Percentiles rank a stretch among this genome's conserved stretches.
Evolutionary conservation across 306 rosid genomes (phyloP).

Genomic region (Mimosa bimucronata): DNA sequence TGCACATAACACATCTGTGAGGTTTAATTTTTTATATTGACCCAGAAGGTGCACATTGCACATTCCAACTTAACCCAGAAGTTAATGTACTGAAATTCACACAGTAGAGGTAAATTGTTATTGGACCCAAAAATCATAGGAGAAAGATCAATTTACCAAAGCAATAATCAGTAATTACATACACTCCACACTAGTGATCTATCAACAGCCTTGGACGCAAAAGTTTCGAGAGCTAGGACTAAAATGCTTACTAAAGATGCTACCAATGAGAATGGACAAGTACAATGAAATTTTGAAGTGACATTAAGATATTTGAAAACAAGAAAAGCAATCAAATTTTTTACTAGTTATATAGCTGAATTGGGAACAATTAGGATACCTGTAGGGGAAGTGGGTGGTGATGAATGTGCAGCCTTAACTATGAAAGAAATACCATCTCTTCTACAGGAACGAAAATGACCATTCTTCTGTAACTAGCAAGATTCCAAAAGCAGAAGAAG

Average conservation of each 20-base stretch:
- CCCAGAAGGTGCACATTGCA: slow-evolving; percentile 9
- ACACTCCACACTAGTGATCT: background rate
- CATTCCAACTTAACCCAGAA: slow-evolving; percentile 27
- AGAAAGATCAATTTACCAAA: background rate
- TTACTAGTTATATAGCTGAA: slow-evolving; percentile 2
- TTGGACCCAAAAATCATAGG: background rate
- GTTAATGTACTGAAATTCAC: slow-evolving; percentile 28
- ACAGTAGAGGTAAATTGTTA: background rate
- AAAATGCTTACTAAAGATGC: background rate
- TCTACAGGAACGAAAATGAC: slow-evolving; percentile 53
- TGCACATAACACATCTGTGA: background rate
- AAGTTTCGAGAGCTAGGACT: too few relatives aligned
- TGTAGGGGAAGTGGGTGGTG: slow-evolving; percentile 50
- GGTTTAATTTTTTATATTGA: slow-evolving; percentile 9
- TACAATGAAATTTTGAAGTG: background rate
- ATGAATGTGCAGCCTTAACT: slow-evolving; percentile 59
- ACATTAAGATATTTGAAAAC: background rate
- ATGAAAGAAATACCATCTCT: slow-evolving; percentile 58
- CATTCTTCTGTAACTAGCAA: slow-evolving; percentile 51
- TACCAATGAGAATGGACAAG: background rate
- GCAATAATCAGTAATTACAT: background rate
- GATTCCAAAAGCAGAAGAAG: slow-evolving; percentile 14
- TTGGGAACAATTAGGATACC: background rate
- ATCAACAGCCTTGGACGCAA: background rate
- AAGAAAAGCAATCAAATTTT: slow-evolving; percentile 5